Conservation (phyloP, 2,329 filamentous ascomycete species). For the Cercospora sp. region DNA sequence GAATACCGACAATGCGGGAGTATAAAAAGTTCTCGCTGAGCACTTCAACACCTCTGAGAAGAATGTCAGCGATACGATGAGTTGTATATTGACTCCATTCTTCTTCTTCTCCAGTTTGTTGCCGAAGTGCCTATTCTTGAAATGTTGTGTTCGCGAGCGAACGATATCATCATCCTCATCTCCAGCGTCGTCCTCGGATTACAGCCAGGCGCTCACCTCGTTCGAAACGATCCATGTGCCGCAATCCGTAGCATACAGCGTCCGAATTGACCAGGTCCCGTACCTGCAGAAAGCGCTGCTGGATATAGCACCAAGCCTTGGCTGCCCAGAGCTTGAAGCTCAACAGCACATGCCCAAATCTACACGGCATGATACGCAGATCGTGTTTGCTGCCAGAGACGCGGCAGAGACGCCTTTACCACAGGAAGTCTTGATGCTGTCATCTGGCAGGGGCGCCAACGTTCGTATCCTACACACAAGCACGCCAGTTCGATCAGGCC, state of each 20-base stretch:
- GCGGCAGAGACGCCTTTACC: constrained; percentile 11
- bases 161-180: neutral
- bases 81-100: neutral
- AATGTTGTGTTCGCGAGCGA: neutral
- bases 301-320: constrained; percentile 7
- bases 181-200: neutral
- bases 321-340: constrained; percentile 11
- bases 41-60: neutral
- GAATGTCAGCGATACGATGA: constrained; percentile 1
- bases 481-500: neutral
- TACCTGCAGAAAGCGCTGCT: constrained; percentile 16
- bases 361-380: constrained; percentile 15
- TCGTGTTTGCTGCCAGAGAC: constrained; percentile 16
- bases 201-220: constrained; percentile 9
- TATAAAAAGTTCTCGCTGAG: neutral
- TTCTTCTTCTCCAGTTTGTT: neutral
- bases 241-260: constrained; percentile 12
- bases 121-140: neutral
- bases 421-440: constrained; percentile 18
- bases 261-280: constrained; percentile 13
- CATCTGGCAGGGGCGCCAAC: constrained; percentile 12
- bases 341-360: constrained; percentile 14
- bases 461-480: constrained; percentile 16
- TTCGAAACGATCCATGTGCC: constrained; percentile 5
- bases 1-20: neutral